phyloP scores from a whole-genome alignment of 345 rosid genomes.

The Populus deltoides region DNA sequence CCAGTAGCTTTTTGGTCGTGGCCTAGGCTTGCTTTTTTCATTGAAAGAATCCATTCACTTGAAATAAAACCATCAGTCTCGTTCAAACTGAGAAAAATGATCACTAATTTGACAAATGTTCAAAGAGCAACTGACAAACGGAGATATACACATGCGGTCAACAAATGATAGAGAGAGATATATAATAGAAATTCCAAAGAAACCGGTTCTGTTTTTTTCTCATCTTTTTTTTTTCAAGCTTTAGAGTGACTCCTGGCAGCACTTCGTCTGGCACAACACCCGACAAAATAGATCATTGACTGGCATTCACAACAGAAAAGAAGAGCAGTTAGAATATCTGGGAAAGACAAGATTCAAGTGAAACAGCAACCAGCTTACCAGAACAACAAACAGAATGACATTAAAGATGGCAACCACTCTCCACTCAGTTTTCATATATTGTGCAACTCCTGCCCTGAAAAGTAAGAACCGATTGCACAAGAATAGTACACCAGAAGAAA shows the following conservation, averaged over 20 bases:
- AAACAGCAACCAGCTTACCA: slow-evolving; percentile 47
- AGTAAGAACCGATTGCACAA: neutral
- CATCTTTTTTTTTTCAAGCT: slow-evolving; percentile 25
- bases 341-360: neutral
- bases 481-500: slow-evolving; percentile 2
- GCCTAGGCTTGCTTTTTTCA: too few relatives aligned
- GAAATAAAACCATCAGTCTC: too few relatives aligned
- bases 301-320: slow-evolving; percentile 26
- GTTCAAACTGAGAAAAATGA: too few relatives aligned
- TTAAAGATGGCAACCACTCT: slow-evolving; percentile 83
- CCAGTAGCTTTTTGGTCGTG: too few relatives aligned
- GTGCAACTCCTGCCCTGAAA: slow-evolving; percentile 93
- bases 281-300: slow-evolving; percentile 78
- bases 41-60: too few relatives aligned
- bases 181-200: too few relatives aligned
- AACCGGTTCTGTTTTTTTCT: too few relatives aligned
- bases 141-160: too few relatives aligned
- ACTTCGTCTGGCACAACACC: slow-evolving; percentile 90
- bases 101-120: too few relatives aligned
- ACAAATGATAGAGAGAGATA: too few relatives aligned
- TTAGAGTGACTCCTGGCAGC: slow-evolving; percentile 48
- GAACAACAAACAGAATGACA: slow-evolving; percentile 55
- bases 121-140: too few relatives aligned
- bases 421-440: slow-evolving; percentile 93
- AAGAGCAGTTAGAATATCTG: neutral